Evolutionary conservation across 805 yeast species (phyloP).

Genomic region (Cyberlindnera mrakii): DNA sequence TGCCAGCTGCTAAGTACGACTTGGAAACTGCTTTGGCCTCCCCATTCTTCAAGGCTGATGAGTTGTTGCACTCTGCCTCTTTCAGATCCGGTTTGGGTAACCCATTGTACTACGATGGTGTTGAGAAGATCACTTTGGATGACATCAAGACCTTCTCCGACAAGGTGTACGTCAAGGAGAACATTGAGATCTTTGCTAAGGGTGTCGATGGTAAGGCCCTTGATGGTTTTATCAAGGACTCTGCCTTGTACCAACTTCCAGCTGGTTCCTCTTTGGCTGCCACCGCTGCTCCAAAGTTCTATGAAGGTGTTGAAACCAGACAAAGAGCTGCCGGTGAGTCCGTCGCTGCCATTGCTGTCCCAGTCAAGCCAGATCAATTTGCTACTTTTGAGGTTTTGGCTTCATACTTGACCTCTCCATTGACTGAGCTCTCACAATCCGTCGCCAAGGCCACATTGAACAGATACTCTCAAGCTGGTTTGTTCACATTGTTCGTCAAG

Average conservation of each 20-base stretch:
- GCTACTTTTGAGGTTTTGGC: conserved; percentile 67
- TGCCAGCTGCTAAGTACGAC: conserved; percentile 72
- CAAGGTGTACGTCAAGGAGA: conserved; percentile 60
- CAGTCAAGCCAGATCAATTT: conserved; percentile 58
- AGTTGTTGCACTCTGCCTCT: conserved; percentile 70
- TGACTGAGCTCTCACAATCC: conserved; percentile 48
- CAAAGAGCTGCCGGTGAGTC: conserved; percentile 58
- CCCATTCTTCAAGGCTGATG: conserved; percentile 60
- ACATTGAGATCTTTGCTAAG: conserved; percentile 63
- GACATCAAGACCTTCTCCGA: conserved; percentile 64
- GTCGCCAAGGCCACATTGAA: conserved; percentile 47
- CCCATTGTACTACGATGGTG: conserved; percentile 70
- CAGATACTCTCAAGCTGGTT: conserved; percentile 72
- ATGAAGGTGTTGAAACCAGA: conserved; percentile 65
- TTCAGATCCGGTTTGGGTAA: conserved; percentile 87
- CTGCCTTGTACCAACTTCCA: conserved; percentile 58
- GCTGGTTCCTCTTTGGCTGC: conserved; percentile 46
- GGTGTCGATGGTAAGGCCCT: conserved; percentile 75
- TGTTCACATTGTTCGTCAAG: conserved; percentile 65
- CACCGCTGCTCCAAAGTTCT: conserved; percentile 36
- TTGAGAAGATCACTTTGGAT: conserved; percentile 48
- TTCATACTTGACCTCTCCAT: conserved; percentile 55
- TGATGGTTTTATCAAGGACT: conserved; percentile 56
- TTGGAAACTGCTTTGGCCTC: conserved; percentile 42
- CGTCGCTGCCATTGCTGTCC: conserved; percentile 76